These are phyloP conservation scores for Chrysochromulina parva DNA, from an alignment of 78 protist species.

Conservation along the genomic window DNA sequence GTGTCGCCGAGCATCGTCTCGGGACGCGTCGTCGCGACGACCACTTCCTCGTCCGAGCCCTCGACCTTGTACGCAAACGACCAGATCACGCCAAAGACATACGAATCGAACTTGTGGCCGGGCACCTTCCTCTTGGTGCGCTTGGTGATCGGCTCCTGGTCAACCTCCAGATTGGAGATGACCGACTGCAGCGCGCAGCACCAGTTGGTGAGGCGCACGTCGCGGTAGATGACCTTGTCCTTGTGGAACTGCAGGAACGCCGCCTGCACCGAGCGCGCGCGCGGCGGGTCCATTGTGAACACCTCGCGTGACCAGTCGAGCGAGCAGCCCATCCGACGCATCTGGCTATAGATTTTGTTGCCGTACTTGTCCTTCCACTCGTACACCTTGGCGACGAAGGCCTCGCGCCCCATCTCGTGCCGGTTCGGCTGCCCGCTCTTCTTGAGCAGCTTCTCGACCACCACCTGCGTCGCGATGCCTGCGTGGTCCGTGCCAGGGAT, in stretches of 20 bases:
- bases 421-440: conserved; percentile 45
- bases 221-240: conserved; percentile 79
- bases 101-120: conserved; percentile 62
- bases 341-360: conserved; percentile 83
- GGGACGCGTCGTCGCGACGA: conserved; percentile 98
- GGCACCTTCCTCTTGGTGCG: conserved; percentile 75
- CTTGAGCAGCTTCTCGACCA: conserved; percentile 90
- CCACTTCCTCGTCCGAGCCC: conserved; percentile 53
- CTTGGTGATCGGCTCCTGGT: conserved; percentile 66
- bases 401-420: conserved; percentile 93
- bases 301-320: conserved; percentile 96
- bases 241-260: conserved; percentile 90
- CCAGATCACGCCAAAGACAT: conserved; percentile 80
- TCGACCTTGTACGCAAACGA: conserved; percentile 82
- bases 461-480: conserved; percentile 88
- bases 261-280: conserved; percentile 75
- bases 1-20: conserved; percentile 99
- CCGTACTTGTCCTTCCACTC: conserved; percentile 93
- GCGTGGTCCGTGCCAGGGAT: conserved; percentile 86
- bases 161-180: conserved; percentile 97
- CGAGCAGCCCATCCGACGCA: conserved; percentile 88
- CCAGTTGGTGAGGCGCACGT: conserved; percentile 96
- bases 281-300: not conserved
- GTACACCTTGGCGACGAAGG: conserved; percentile 88
- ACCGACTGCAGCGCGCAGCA: conserved; percentile 93